Percentiles rank a stretch among this genome's conserved stretches.
Conservation (phyloP, 768 basidiomycete species). For the Kwoniella sp. region DNA sequence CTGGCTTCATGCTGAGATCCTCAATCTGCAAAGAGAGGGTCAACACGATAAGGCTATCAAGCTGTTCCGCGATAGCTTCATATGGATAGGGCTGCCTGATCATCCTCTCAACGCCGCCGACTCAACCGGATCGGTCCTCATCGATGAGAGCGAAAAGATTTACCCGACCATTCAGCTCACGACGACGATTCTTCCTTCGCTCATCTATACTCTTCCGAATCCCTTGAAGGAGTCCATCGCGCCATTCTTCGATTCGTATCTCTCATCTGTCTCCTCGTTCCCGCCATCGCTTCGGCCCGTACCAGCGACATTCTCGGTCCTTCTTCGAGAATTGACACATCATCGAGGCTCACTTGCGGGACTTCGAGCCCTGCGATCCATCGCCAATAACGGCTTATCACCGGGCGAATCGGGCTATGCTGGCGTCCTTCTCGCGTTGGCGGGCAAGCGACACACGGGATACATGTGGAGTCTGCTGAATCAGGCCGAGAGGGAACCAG, state of each 20-base stretch:
- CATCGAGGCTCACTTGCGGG: slow-evolving; percentile 20
- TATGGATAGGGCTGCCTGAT: slow-evolving; percentile 28
- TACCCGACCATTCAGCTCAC: slow-evolving; percentile 18
- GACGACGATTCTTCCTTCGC: slow-evolving; percentile 28
- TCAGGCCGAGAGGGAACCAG: slow-evolving; percentile 20
- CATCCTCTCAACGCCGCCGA: slow-evolving; percentile 1
- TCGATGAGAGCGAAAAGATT: slow-evolving; percentile 6
- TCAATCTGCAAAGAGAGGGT: slow-evolving; percentile 18
- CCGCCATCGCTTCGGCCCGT: slow-evolving; percentile 25
- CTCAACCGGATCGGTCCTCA: neutral
- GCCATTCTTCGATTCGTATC: slow-evolving; percentile 14
- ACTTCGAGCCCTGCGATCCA: slow-evolving; percentile 10
- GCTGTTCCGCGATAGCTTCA: slow-evolving; percentile 20
- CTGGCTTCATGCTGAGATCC: slow-evolving; percentile 29
- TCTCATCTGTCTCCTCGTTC: neutral
- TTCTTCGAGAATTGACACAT: slow-evolving; percentile 29
- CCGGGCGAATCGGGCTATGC: slow-evolving; percentile 19
- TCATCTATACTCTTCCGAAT: slow-evolving; percentile 16
- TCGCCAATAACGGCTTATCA: slow-evolving; percentile 10
- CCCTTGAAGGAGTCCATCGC: slow-evolving; percentile 2
- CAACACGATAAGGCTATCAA: slow-evolving; percentile 17
- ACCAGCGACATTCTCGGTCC: slow-evolving; percentile 13
- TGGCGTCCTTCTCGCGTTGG: slow-evolving; percentile 23
- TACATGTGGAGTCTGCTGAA: slow-evolving; percentile 24
- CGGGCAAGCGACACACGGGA: slow-evolving; percentile 10